phyloP scores from a whole-genome alignment of 1,284 basidiomycete species.

The Cryptococcus amylolentus region DNA sequence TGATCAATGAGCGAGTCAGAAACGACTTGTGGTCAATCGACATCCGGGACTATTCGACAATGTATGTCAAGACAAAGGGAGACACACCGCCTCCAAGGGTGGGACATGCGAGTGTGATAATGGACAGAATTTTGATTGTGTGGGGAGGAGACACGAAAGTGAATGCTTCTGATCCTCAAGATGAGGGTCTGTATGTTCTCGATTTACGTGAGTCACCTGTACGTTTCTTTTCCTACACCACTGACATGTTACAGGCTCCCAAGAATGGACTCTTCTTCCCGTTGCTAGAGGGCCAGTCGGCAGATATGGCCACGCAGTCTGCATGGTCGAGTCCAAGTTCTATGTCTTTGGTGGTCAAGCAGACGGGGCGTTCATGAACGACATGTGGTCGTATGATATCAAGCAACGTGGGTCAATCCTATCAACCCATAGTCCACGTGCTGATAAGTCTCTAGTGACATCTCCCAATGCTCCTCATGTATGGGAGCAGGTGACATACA shows the following conservation, averaged over 20 bases:
- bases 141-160: slow-evolving; percentile 96
- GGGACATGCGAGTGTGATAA: slow-evolving; percentile 92
- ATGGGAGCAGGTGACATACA: slow-evolving; percentile 76
- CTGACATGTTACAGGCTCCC: slow-evolving; percentile 58
- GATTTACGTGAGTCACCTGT: slow-evolving; percentile 71
- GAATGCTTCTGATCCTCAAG: slow-evolving; percentile 73
- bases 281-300: slow-evolving; percentile 74
- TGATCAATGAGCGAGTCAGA: slow-evolving; percentile 83
- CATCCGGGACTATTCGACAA: slow-evolving; percentile 70
- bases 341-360: slow-evolving; percentile 97
- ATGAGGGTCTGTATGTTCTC: slow-evolving; percentile 91
- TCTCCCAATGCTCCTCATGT: slow-evolving; percentile 50
- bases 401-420: slow-evolving; percentile 67
- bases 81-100: slow-evolving; percentile 87
- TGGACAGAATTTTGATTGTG: slow-evolving; percentile 91
- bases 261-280: slow-evolving; percentile 87
- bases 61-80: slow-evolving; percentile 79
- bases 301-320: slow-evolving; percentile 92
- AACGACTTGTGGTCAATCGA: slow-evolving; percentile 94
- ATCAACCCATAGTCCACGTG: not conserved
- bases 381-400: slow-evolving; percentile 95
- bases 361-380: slow-evolving; percentile 92
- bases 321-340: slow-evolving; percentile 87
- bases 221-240: not conserved
- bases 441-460: slow-evolving; percentile 4